phyloP scores from a whole-genome alignment of 1,139 yeast genomes.

The Candida sp. region DNA sequence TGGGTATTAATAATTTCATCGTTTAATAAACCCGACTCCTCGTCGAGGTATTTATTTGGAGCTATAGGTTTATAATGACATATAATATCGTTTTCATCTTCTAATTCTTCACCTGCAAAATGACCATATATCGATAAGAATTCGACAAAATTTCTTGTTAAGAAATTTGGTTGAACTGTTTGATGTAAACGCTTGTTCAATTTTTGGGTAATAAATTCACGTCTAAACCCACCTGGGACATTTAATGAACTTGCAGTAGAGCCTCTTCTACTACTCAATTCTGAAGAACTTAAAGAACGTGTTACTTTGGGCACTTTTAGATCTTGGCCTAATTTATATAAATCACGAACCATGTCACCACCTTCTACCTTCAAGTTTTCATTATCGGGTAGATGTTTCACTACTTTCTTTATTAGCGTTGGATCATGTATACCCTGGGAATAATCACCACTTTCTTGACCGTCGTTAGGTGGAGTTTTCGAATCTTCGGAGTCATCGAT shows the following conservation, averaged over 20 bases:
- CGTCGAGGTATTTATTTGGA: conserved; percentile 31
- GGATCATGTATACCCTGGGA: conserved; percentile 23
- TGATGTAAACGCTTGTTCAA: conserved; percentile 16
- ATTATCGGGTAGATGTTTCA: conserved; percentile 25
- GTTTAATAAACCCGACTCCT: conserved; percentile 41
- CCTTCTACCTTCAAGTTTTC: conserved; percentile 65
- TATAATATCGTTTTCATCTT: conserved; percentile 61
- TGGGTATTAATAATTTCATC: conserved; percentile 19
- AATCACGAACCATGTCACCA: conserved; percentile 82
- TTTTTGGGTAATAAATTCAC: conserved; percentile 53
- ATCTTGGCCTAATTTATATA: conserved; percentile 58
- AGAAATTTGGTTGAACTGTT: conserved; percentile 34
- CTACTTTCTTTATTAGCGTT: conserved; percentile 18
- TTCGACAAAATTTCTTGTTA: conserved; percentile 70
- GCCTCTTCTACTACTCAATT: conserved; percentile 38
- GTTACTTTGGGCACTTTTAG: conserved; percentile 14
- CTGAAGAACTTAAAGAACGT: conserved; percentile 21
- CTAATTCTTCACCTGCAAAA: conserved; percentile 80
- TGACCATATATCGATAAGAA: conserved; percentile 76
- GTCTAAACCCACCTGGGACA: conserved; percentile 78
- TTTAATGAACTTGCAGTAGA: conserved; percentile 66
- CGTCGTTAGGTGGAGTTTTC: neutral
- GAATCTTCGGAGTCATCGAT: conserved; percentile 2
- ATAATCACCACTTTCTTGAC: conserved; percentile 8
- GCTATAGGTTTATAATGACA: conserved; percentile 40